Evolutionary conservation across 2,329 filamentous ascomycete genomes (phyloP).

Genomic region (Botrytis pseudocinerea): DNA sequence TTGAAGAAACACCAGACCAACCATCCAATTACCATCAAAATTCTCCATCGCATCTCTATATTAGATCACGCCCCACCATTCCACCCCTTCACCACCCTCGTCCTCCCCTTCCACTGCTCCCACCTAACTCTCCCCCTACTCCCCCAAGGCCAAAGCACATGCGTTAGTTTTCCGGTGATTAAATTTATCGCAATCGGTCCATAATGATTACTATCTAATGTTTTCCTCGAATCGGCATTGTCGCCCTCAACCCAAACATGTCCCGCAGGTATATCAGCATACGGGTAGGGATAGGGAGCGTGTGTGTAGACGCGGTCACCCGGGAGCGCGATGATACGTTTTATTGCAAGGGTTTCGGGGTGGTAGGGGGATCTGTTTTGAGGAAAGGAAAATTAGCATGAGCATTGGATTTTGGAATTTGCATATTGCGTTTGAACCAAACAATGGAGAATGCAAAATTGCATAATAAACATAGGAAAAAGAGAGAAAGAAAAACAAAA

Average conservation of each 20-base stretch:
- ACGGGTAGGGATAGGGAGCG: conserved; percentile 50
- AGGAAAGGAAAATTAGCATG: not conserved
- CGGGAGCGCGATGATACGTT: conserved; percentile 78
- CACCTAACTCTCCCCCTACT: conserved; percentile 59
- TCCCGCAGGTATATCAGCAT: conserved; percentile 70
- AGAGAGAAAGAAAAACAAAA: conserved; percentile 32
- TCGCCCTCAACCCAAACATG: conserved; percentile 98
- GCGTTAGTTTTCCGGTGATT: conserved; percentile 72
- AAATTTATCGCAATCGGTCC: conserved; percentile 77
- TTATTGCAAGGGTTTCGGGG: conserved; percentile 71
- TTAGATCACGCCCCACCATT: not conserved
- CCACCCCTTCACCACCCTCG: conserved; percentile 45
- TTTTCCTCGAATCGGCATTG: conserved; percentile 57
- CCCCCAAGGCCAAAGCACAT: conserved; percentile 68
- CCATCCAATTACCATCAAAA: not conserved
- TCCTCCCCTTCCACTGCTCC: conserved; percentile 51
- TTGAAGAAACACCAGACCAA: not conserved
- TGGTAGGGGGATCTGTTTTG: conserved; percentile 65
- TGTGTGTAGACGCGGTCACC: conserved; percentile 76
- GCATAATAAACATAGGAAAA: not conserved
- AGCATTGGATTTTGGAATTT: not conserved
- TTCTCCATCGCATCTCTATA: not conserved
- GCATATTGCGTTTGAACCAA: not conserved
- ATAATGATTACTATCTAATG: conserved; percentile 84
- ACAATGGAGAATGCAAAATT: too few species aligned